Conservation (phyloP, 116 monocot genomes). For the Posidonia oceanica region DNA sequence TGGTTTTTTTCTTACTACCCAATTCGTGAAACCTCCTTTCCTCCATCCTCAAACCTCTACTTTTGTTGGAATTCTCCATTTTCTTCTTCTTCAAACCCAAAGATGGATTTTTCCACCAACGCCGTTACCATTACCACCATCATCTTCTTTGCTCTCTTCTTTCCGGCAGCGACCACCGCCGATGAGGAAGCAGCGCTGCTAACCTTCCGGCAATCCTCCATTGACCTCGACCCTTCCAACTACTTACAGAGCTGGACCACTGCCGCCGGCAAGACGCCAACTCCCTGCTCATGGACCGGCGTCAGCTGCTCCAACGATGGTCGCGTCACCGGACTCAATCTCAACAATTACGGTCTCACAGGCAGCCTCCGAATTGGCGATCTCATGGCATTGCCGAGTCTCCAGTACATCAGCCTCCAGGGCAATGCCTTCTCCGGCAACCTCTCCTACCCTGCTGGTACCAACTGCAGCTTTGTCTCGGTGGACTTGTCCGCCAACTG, state of each 20-base stretch:
- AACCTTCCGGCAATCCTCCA: conserved; percentile 45
- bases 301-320: conserved; percentile 40
- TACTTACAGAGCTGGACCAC: conserved; percentile 33
- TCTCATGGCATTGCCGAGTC: conserved; percentile 35
- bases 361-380: conserved; percentile 39
- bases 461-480: conserved; percentile 31
- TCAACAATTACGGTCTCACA: conserved; percentile 43
- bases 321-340: conserved; percentile 27
- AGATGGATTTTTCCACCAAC: not conserved
- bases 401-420: conserved; percentile 35
- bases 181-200: conserved; percentile 51
- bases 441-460: conserved; percentile 33
- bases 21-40: no score
- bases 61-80: no score
- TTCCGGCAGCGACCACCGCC: not conserved
- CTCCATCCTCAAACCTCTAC: no score
- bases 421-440: conserved; percentile 73
- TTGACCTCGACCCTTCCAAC: conserved; percentile 30
- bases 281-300: conserved; percentile 54
- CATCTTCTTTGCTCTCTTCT: not conserved
- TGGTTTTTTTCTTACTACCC: no score
- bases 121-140: not conserved
- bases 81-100: no score
- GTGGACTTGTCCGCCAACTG: conserved; percentile 67
- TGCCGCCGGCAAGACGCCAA: not conserved